Conservation (phyloP, 176 grass and related monocot species). For the Lolium multiflorum region DNA sequence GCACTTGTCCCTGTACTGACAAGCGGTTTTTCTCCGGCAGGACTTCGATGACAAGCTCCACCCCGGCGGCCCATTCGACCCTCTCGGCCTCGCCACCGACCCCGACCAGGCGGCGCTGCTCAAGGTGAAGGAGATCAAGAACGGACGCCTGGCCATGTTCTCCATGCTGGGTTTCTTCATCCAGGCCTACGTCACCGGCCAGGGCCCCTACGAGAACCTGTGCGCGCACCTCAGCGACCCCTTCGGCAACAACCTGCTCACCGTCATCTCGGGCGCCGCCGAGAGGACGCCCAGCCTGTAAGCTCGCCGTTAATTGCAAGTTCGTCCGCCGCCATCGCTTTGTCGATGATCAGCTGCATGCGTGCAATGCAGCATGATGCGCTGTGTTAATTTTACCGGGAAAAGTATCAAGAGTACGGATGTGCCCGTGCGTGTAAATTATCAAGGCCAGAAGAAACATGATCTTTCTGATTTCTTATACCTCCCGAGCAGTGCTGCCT, state of each 20-base stretch:
- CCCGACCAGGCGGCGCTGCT: conserved; percentile 91
- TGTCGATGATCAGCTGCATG: background rate
- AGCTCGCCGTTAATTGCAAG: conserved; percentile 10
- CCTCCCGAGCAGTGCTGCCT: background rate
- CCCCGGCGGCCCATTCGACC: conserved; percentile 94
- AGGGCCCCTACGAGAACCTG: conserved; percentile 96
- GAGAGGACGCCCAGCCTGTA: conserved; percentile 89
- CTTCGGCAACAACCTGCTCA: conserved; percentile 99
- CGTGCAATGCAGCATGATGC: background rate
- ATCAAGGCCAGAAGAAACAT: conserved; percentile 38
- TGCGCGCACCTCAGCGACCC: conserved; percentile 90
- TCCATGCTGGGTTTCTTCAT: conserved; percentile 97
- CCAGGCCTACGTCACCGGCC: conserved; percentile 96
- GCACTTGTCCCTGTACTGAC: background rate
- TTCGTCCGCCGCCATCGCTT: background rate
- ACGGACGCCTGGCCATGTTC: conserved; percentile 94
- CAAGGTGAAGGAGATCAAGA: conserved; percentile 99
- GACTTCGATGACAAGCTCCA: conserved; percentile 93
- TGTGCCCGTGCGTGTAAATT: conserved; percentile 50
- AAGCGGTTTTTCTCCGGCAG: conserved; percentile 27
- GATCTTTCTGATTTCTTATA: conserved; percentile 46
- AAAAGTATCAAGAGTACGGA: conserved; percentile 29
- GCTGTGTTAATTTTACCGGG: conserved; percentile 42
- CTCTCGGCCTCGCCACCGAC: conserved; percentile 72
- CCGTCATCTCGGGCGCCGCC: conserved; percentile 88